Evolutionary conservation across 768 basidiomycete genomes (phyloP).

Genomic region (Leucocoprinus birnbaumii): DNA sequence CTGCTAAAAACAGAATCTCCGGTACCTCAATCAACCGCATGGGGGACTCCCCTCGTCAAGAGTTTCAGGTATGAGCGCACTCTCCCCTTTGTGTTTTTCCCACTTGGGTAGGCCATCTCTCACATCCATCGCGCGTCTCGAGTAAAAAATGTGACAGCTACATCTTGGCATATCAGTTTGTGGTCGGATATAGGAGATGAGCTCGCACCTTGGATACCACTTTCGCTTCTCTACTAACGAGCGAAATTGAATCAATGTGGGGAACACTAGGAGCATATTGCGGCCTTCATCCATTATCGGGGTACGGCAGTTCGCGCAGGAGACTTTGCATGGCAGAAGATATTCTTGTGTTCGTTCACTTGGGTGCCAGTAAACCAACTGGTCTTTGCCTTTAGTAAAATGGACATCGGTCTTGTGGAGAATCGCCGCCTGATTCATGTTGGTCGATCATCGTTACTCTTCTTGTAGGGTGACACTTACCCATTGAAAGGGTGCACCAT

Average conservation of each 20-base stretch:
- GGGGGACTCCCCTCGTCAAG: neutral
- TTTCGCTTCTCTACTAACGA: neutral
- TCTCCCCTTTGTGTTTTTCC: slow-evolving; percentile 8
- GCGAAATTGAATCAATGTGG: slow-evolving; percentile 10
- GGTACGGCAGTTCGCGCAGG: slow-evolving; percentile 12
- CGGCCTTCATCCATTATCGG: slow-evolving; percentile 15
- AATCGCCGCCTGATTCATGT: slow-evolving; percentile 9
- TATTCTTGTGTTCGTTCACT: neutral
- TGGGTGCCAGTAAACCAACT: slow-evolving; percentile 9
- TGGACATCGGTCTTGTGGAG: slow-evolving; percentile 12
- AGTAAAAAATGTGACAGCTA: slow-evolving; percentile 15
- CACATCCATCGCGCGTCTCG: slow-evolving; percentile 10
- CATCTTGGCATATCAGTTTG: too few relatives aligned
- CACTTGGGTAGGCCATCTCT: slow-evolving; percentile 13
- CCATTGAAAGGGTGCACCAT: slow-evolving; percentile 16
- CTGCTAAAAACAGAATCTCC: neutral
- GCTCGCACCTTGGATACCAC: slow-evolving; percentile 12
- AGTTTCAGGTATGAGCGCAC: neutral
- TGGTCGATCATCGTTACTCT: neutral
- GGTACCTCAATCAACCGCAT: neutral
- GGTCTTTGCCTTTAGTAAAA: slow-evolving; percentile 8
- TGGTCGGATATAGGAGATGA: neutral
- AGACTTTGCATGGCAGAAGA: slow-evolving; percentile 11
- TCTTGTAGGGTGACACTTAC: neutral
- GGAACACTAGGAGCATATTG: slow-evolving; percentile 14